phyloP scores from a whole-genome alignment of 2,329 filamentous ascomycete genomes.

The Cercospora zeina region DNA sequence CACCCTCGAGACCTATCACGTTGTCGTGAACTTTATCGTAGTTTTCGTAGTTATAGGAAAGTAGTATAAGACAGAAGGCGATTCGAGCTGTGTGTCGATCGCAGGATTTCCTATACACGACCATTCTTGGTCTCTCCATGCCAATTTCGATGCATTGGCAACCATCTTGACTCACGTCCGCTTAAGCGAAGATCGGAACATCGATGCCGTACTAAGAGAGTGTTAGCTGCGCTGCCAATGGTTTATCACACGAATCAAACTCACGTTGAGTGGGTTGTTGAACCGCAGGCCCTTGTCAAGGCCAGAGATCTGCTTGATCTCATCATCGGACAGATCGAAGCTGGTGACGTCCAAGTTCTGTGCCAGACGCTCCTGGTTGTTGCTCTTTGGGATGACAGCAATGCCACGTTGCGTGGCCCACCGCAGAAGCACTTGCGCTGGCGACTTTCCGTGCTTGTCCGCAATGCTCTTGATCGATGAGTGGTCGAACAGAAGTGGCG shows the following conservation, averaged over 20 bases:
- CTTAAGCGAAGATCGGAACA: constrained; percentile 30
- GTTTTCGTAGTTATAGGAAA: neutral
- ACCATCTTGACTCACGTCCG: neutral
- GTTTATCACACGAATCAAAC: constrained; percentile 32
- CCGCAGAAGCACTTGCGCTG: constrained; percentile 78
- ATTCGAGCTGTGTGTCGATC: neutral
- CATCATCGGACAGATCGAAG: constrained; percentile 66
- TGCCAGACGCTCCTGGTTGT: constrained; percentile 56
- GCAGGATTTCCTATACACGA: neutral
- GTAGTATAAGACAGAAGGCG: too few species aligned
- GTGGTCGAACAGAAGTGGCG: constrained; percentile 71
- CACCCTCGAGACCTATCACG: neutral
- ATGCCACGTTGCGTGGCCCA: constrained; percentile 84
- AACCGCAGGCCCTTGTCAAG: constrained; percentile 70
- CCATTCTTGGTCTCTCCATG: constrained; percentile 7
- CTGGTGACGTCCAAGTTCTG: constrained; percentile 67
- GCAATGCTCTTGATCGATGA: constrained; percentile 64
- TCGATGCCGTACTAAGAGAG: constrained; percentile 23
- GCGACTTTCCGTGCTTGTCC: constrained; percentile 67
- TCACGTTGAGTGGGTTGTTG: constrained; percentile 72
- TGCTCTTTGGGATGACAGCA: constrained; percentile 80
- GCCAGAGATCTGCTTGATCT: constrained; percentile 65
- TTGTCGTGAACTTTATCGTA: constrained; percentile 11
- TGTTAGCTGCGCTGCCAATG: neutral
- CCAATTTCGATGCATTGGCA: neutral